Evolutionary conservation across 2,329 filamentous ascomycete genomes (phyloP).

Genomic region (Ploettnerulaceae sp.): DNA sequence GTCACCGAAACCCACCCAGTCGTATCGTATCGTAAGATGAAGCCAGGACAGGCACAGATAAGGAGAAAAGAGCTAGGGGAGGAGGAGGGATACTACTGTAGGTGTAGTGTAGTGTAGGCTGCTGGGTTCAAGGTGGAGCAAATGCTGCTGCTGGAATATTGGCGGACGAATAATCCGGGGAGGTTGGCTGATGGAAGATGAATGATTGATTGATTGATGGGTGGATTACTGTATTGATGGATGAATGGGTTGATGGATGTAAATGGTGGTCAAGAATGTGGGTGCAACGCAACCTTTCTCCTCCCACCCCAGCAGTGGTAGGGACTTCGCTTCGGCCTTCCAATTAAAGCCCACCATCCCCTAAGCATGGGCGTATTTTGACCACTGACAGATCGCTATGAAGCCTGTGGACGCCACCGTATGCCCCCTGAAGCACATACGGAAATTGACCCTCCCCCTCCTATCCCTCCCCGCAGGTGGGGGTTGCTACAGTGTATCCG

Average conservation of each 20-base stretch:
- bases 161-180: neutral
- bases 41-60: too few species aligned
- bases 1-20: too few species aligned
- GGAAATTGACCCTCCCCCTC: neutral
- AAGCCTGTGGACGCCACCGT: too few species aligned
- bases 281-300: neutral
- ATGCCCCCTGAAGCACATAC: neutral
- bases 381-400: neutral
- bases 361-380: neutral
- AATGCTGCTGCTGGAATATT: neutral
- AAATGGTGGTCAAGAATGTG: too few species aligned
- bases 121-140: too few species aligned
- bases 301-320: neutral
- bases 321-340: conserved; percentile 1
- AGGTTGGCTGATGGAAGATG: neutral
- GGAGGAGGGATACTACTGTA: too few species aligned
- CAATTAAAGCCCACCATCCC: neutral
- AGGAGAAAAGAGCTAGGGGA: too few species aligned
- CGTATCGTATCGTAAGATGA: too few species aligned
- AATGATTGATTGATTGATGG: too few species aligned
- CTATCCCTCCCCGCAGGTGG: neutral
- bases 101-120: too few species aligned
- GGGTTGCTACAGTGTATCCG: neutral
- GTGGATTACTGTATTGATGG: too few species aligned
- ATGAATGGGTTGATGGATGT: too few species aligned